phyloP scores from a whole-genome alignment of 768 basidiomycete genomes.

The Fistulinella prunicolor region DNA sequence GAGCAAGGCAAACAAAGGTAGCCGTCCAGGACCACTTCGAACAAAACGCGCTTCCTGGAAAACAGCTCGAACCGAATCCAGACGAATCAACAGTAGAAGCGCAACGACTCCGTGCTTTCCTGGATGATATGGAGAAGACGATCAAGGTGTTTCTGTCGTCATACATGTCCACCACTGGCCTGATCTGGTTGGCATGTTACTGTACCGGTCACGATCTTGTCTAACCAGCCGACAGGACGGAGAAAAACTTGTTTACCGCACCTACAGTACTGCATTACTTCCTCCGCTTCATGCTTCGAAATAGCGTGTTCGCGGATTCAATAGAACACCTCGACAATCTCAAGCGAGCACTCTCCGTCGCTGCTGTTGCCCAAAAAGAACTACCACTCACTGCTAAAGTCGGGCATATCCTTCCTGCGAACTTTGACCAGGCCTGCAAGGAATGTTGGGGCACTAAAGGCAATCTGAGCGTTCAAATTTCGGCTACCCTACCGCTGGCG shows the following conservation, averaged over 20 bases:
- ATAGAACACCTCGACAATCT: slow-evolving; percentile 29
- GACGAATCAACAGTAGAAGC: slow-evolving; percentile 12
- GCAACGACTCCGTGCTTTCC: slow-evolving; percentile 44
- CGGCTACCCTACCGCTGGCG: neutral
- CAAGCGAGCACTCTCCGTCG: slow-evolving; percentile 42
- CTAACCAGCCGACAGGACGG: slow-evolving; percentile 35
- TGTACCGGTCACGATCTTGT: neutral
- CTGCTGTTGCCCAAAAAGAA: slow-evolving; percentile 37
- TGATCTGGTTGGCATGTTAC: slow-evolving; percentile 50
- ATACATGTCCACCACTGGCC: slow-evolving; percentile 59
- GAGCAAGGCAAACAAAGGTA: slow-evolving; percentile 16
- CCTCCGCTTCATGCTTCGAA: slow-evolving; percentile 44
- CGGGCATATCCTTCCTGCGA: slow-evolving; percentile 37
- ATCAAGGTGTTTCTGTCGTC: slow-evolving; percentile 70
- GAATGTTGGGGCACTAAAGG: slow-evolving; percentile 47
- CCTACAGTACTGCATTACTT: slow-evolving; percentile 47
- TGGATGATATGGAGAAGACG: slow-evolving; percentile 57
- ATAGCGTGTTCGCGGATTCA: slow-evolving; percentile 38
- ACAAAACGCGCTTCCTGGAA: slow-evolving; percentile 28
- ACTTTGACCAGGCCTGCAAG: slow-evolving; percentile 48
- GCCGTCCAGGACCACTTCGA: slow-evolving; percentile 29
- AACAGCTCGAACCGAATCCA: slow-evolving; percentile 23
- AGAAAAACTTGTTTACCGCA: slow-evolving; percentile 39
- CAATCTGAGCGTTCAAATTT: slow-evolving; percentile 27
- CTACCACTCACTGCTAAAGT: slow-evolving; percentile 42